Conservation (phyloP, 306 rosid genomes). For the Medicago ruthenica region DNA sequence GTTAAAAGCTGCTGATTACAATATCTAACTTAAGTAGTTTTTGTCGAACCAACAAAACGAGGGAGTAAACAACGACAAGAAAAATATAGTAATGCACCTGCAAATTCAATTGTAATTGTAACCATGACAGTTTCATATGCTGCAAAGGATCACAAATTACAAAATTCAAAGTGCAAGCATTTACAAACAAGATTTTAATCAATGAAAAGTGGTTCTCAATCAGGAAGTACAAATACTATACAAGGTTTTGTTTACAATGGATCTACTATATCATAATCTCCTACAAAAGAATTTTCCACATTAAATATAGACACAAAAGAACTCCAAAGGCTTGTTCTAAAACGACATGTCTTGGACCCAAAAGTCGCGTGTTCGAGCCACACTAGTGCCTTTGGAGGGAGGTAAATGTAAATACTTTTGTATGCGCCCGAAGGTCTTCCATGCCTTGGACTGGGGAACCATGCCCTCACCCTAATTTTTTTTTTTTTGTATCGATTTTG, state of each 20-base stretch:
- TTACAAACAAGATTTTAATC: conserved; percentile 1
- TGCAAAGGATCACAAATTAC: not conserved
- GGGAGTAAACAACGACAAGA: not conserved
- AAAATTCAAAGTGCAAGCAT: conserved; percentile 6
- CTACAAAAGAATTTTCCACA: conserved; percentile 39
- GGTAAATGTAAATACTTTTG: no score
- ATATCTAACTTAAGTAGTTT: not conserved
- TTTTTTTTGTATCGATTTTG: no score
- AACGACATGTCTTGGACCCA: no score
- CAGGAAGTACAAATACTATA: conserved; percentile 4
- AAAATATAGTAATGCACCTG: no score
- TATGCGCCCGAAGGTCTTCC: no score
- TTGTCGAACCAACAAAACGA: not conserved
- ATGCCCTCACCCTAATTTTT: no score
- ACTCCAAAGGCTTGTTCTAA: no score
- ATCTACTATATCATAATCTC: conserved; percentile 30
- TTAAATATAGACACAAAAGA: not conserved
- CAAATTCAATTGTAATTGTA: not conserved
- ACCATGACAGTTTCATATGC: not conserved
- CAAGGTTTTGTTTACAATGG: conserved; percentile 8
- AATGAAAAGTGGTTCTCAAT: not conserved
- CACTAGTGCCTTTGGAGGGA: no score
- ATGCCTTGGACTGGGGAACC: no score
- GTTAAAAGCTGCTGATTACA: not conserved
- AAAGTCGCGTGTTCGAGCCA: no score